phyloP scores from a whole-genome alignment of 1,284 basidiomycete species.

The Cerioporus squamosus region DNA sequence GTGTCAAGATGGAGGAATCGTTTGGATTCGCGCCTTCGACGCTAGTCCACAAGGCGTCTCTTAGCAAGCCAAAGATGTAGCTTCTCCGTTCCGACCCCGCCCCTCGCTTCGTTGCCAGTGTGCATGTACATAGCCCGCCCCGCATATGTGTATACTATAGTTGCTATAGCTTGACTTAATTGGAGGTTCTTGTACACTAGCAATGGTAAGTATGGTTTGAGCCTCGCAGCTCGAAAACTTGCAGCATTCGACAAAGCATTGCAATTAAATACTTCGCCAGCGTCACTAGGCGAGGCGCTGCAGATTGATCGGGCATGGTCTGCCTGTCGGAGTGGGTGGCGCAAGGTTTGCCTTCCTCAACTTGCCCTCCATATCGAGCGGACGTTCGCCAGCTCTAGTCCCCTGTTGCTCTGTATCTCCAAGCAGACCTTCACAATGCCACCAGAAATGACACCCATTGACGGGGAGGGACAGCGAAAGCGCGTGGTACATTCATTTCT shows the following conservation, averaged over 20 bases:
- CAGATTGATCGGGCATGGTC: slow-evolving; percentile 17
- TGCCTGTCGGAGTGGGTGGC: slow-evolving; percentile 2
- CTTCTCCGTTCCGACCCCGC: background rate
- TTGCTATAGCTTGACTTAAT: too few relatives aligned
- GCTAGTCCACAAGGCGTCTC: slow-evolving; percentile 55
- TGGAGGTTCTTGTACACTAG: too few relatives aligned
- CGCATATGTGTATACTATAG: background rate
- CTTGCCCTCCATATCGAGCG: slow-evolving; percentile 12
- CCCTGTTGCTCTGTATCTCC: background rate
- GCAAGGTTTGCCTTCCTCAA: slow-evolving; percentile 11
- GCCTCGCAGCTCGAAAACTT: too few relatives aligned
- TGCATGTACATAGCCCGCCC: background rate
- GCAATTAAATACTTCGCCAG: background rate
- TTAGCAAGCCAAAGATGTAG: slow-evolving; percentile 48
- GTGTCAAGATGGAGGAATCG: slow-evolving; percentile 65
- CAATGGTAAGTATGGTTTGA: too few relatives aligned
- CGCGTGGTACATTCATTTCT: slow-evolving; percentile 66
- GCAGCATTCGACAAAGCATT: too few relatives aligned
- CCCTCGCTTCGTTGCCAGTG: background rate
- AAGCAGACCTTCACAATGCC: slow-evolving; percentile 38
- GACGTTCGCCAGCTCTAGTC: background rate
- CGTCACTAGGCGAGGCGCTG: background rate
- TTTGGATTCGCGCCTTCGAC: slow-evolving; percentile 87
- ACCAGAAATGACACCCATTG: slow-evolving; percentile 66
- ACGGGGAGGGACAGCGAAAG: slow-evolving; percentile 74